Percentiles rank a stretch among this genome's conserved stretches.
Conservation (phyloP, 2,329 filamentous ascomycete genomes). For the Aspergillus pseudoterreus region DNA sequence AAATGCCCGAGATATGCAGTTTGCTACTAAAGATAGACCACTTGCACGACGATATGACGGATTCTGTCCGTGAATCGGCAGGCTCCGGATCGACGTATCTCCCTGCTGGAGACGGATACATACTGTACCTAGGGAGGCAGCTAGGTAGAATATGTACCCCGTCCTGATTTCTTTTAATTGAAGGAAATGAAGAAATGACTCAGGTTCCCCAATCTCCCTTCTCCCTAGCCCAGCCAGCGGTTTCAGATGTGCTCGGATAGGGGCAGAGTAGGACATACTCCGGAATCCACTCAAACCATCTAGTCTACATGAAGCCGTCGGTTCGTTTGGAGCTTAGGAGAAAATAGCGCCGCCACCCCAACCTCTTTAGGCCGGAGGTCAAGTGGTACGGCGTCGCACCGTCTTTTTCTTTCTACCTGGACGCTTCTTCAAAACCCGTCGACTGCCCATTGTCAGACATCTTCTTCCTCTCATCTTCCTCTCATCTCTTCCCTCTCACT, state of each 20-base stretch:
- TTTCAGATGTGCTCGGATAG: not conserved
- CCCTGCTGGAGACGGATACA: not conserved
- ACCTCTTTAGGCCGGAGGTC: conserved; percentile 9
- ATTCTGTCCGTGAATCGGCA: conserved; percentile 5
- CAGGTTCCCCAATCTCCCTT: not conserved
- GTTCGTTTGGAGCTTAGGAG: conserved; percentile 13
- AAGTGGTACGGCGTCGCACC: conserved; percentile 14
- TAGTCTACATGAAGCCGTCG: conserved; percentile 5
- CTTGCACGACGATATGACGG: not conserved
- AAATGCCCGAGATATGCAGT: not conserved
- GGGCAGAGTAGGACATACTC: not conserved
- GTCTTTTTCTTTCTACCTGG: not conserved
- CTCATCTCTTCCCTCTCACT: not conserved
- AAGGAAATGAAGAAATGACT: not conserved
- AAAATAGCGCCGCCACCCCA: conserved; percentile 20
- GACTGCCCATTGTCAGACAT: too few relatives aligned
- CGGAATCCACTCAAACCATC: not conserved
- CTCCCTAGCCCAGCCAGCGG: not conserved
- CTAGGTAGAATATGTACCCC: too few relatives aligned
- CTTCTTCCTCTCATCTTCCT: not conserved
- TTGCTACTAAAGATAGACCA: conserved; percentile 6
- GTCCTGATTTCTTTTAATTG: not conserved
- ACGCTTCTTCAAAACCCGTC: not conserved
- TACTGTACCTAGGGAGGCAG: too few relatives aligned
- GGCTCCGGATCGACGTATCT: conserved; percentile 16